Percentiles rank a stretch among this genome's conserved stretches.
These are phyloP conservation scores for Penicillium occitanis DNA, from an alignment of 2,329 filamentous ascomycete genomes.

Conservation along the genomic window DNA sequence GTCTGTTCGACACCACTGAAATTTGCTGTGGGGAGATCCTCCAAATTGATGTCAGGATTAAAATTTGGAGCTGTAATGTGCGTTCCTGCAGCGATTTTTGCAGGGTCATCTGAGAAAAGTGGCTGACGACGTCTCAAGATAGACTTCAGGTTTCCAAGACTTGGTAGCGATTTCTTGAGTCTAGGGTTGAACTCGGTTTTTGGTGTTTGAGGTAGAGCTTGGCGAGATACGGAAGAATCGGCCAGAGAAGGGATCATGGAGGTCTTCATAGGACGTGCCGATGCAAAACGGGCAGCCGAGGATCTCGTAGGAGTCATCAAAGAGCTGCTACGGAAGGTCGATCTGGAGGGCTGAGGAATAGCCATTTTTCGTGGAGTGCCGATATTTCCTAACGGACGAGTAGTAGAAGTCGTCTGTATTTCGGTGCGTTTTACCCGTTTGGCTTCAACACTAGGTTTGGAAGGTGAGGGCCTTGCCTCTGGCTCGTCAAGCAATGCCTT, in stretches of 20 bases:
- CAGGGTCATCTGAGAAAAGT: constrained; percentile 59
- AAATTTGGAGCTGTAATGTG: constrained; percentile 47
- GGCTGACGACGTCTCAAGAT: constrained; percentile 62
- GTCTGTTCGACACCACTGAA: constrained; percentile 55
- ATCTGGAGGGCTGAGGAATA: constrained; percentile 27
- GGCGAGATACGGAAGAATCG: constrained; percentile 55
- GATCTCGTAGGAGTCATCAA: constrained; percentile 78
- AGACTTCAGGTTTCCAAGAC: constrained; percentile 57
- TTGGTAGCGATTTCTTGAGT: constrained; percentile 49
- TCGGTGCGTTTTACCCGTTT: constrained; percentile 71
- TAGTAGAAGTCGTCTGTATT: constrained; percentile 67
- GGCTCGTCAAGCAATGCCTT: constrained; percentile 67
- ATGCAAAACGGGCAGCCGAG: constrained; percentile 63
- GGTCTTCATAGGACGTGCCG: constrained; percentile 55
- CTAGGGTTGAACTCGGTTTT: constrained; percentile 49
- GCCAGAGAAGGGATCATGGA: constrained; percentile 56
- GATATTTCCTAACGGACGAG: constrained; percentile 42
- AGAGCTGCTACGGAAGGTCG: constrained; percentile 50
- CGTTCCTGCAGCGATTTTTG: constrained; percentile 61
- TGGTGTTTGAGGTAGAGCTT: constrained; percentile 45
- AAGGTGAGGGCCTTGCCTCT: constrained; percentile 47
- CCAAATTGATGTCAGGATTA: constrained; percentile 53
- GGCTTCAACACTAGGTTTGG: constrained; percentile 44
- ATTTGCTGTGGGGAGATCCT: constrained; percentile 29
- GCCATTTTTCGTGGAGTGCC: constrained; percentile 28